Percentiles rank a stretch among this genome's conserved stretches.
Conservation (phyloP, 1,284 basidiomycete genomes). For the Fereydounia khargensis region DNA sequence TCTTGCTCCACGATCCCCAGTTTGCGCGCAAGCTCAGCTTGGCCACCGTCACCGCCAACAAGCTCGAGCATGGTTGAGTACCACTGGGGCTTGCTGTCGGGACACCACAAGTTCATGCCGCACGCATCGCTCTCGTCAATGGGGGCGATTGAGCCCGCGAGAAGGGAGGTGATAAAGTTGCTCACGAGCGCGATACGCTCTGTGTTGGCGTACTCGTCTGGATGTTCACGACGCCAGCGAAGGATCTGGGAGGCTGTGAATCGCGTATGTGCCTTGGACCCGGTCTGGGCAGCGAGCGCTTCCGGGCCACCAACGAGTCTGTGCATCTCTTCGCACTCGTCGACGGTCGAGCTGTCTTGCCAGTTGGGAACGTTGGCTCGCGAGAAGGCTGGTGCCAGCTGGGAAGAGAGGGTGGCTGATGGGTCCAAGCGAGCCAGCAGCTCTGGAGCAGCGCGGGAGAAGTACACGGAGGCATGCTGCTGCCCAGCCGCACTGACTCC, state of each 20-base stretch:
- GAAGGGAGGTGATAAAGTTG: constrained; percentile 77
- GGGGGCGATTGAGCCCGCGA: constrained; percentile 67
- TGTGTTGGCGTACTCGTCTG: constrained; percentile 68
- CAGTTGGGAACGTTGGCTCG: constrained; percentile 75
- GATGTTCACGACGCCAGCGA: constrained; percentile 65
- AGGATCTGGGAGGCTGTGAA: constrained; percentile 85
- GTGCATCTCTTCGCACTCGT: constrained; percentile 70
- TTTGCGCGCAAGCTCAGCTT: constrained; percentile 68
- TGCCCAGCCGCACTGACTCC: constrained; percentile 76
- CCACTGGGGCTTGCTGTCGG: constrained; percentile 68
- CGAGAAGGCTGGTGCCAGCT: constrained; percentile 67
- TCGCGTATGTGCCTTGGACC: constrained; percentile 79
- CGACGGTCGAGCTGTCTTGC: constrained; percentile 83
- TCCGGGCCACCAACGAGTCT: constrained; percentile 66
- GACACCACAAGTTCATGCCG: constrained; percentile 78
- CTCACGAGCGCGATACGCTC: constrained; percentile 76
- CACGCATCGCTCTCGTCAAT: constrained; percentile 71
- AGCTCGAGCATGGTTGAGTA: constrained; percentile 32
- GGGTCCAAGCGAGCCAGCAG: constrained; percentile 66
- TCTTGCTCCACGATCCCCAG: constrained; percentile 74
- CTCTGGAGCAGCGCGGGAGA: constrained; percentile 66
- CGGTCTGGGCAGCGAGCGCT: constrained; percentile 71
- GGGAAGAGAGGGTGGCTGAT: constrained; percentile 61
- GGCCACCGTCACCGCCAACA: constrained; percentile 61
- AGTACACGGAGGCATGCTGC: constrained; percentile 91